phyloP scores from a whole-genome alignment of 148 eudicot genomes.

The Salicornia ramosissima region DNA sequence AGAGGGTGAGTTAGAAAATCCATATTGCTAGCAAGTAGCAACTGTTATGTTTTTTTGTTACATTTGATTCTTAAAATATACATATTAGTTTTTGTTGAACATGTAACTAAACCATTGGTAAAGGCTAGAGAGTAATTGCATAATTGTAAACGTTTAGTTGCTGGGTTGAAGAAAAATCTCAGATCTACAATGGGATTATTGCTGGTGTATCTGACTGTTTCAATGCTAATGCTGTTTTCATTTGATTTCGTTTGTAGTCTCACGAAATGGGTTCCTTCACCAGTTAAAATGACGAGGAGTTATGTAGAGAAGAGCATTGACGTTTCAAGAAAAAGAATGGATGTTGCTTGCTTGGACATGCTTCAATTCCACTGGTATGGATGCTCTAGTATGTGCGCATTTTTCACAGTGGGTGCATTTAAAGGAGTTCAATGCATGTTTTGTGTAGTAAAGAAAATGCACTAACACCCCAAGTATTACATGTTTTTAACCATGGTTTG shows the following conservation, averaged over 20 bases:
- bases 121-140: background rate
- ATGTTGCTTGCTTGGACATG: conserved; percentile 89
- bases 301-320: conserved; percentile 69
- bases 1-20: conserved; percentile 66
- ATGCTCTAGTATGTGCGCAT: conserved; percentile 5
- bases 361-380: conserved; percentile 95
- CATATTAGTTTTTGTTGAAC: no score
- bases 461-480: background rate
- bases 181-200: background rate
- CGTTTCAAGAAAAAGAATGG: conserved; percentile 90
- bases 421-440: background rate
- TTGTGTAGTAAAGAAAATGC: background rate
- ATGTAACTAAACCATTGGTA: background rate
- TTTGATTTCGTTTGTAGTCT: conserved; percentile 47
- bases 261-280: conserved; percentile 97
- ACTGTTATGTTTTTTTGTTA: background rate
- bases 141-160: background rate
- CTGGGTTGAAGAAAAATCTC: background rate
- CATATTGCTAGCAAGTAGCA: background rate
- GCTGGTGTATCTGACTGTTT: background rate
- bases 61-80: no score
- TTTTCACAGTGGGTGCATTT: background rate
- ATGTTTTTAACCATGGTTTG: no score
- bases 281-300: conserved; percentile 90
- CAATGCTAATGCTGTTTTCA: background rate